phyloP scores from a whole-genome alignment of 1,139 yeast genomes.

The Saccharomyces hybrid region DNA sequence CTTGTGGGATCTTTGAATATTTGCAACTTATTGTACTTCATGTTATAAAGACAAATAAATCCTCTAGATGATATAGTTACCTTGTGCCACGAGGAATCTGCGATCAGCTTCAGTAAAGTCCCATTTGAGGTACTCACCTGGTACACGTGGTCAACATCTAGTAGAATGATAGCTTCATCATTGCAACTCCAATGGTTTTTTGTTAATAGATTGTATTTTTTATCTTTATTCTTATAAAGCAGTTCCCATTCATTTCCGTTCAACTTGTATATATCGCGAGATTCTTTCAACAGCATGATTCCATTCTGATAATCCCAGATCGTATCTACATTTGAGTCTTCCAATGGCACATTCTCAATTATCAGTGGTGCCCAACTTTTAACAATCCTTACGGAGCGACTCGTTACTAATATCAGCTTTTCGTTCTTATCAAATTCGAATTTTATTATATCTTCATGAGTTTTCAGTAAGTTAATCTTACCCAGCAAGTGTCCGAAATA shows the following conservation, averaged over 20 bases:
- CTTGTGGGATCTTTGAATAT: slow-evolving; percentile 46
- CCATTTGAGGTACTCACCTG: slow-evolving; percentile 10
- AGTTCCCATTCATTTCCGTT: slow-evolving; percentile 7
- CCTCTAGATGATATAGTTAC: slow-evolving; percentile 55
- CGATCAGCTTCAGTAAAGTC: slow-evolving; percentile 19
- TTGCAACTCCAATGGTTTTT: slow-evolving; percentile 27
- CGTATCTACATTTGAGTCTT: slow-evolving; percentile 29
- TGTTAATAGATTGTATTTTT: slow-evolving; percentile 21
- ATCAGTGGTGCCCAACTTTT: slow-evolving; percentile 51
- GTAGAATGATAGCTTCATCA: slow-evolving; percentile 14
- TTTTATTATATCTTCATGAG: slow-evolving; percentile 48
- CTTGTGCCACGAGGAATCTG: slow-evolving; percentile 48
- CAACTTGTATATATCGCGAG: slow-evolving; percentile 20
- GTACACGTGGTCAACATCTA: slow-evolving; percentile 22
- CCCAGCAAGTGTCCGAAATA: slow-evolving; percentile 18
- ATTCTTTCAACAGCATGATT: slow-evolving; percentile 13
- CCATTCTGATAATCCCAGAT: slow-evolving; percentile 29
- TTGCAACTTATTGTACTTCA: slow-evolving; percentile 39
- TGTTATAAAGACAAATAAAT: slow-evolving; percentile 50
- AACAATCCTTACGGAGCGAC: slow-evolving; percentile 41
- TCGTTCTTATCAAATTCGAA: slow-evolving; percentile 52
- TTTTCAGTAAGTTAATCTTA: slow-evolving; percentile 16
- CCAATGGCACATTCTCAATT: slow-evolving; percentile 59
- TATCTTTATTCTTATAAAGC: slow-evolving; percentile 15
- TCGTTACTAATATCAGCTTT: slow-evolving; percentile 53